These are phyloP conservation scores for Sporothrix humicola DNA, from an alignment of 2,329 filamentous ascomycete species.

Conservation along the genomic window DNA sequence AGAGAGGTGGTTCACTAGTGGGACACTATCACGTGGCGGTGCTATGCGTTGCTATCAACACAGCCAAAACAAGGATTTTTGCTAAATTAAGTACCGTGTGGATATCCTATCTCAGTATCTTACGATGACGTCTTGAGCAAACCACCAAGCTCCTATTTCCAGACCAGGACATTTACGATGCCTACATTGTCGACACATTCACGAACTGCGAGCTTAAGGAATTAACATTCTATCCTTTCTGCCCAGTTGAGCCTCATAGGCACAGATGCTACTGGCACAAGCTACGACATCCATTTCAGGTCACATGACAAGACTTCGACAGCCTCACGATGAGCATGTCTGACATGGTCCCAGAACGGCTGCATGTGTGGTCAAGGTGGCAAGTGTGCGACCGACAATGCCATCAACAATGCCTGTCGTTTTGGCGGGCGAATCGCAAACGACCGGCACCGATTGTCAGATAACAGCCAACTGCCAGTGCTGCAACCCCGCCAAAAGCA, in stretches of 20 bases:
- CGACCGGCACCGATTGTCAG: not conserved
- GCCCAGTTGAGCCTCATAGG: no score
- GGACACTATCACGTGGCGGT: constrained; percentile 1
- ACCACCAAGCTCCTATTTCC: no score
- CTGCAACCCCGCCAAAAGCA: constrained; percentile 17
- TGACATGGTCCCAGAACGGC: not conserved
- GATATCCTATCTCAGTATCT: no score
- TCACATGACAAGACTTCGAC: not conserved
- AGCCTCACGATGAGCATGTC: not conserved
- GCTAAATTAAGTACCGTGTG: no score
- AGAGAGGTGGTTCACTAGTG: not conserved
- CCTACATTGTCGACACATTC: not conserved
- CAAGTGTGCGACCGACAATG: not conserved
- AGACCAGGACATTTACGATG: no score
- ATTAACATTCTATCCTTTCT: no score
- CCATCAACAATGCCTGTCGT: not conserved
- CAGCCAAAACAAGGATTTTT: no score
- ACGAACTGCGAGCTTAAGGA: not conserved
- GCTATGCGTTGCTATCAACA: no score
- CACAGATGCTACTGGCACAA: not conserved
- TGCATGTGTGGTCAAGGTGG: not conserved
- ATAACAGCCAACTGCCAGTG: no score
- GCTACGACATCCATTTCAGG: not conserved
- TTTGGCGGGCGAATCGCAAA: constrained; percentile 5
- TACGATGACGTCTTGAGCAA: no score